A percentile compares a stretch with the other conserved stretches of the same genome.
Conservation (phyloP, 331 rosid genomes). For the Saraca asoca region DNA sequence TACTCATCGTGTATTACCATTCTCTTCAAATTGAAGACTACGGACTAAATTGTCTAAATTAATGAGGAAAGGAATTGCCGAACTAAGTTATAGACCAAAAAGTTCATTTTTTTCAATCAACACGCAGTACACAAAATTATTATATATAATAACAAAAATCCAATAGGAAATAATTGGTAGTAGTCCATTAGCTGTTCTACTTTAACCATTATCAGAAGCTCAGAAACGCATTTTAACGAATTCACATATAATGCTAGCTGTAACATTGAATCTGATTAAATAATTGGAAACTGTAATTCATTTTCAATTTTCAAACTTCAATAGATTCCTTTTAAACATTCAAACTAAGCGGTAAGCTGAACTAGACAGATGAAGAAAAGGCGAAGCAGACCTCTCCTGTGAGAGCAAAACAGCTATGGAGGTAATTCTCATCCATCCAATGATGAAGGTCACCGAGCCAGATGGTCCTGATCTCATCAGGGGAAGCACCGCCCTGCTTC, state of each 20-base stretch:
- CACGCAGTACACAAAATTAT: neutral
- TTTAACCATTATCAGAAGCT: neutral
- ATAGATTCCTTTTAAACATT: neutral
- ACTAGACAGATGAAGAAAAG: neutral
- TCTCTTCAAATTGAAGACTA: neutral
- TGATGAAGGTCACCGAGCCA: constrained; percentile 94
- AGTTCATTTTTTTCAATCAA: constrained; percentile 21
- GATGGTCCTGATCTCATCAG: constrained; percentile 83
- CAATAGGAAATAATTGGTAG: neutral
- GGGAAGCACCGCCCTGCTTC: constrained; percentile 36
- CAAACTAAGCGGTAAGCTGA: neutral
- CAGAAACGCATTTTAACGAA: neutral
- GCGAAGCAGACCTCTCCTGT: constrained; percentile 63
- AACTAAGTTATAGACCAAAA: constrained; percentile 13
- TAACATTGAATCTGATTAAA: neutral
- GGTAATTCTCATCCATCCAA: constrained; percentile 89
- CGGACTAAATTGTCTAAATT: neutral
- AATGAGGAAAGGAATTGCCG: neutral
- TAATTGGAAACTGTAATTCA: constrained; percentile 16
- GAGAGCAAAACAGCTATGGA: constrained; percentile 70
- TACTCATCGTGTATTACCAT: neutral
- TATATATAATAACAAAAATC: neutral
- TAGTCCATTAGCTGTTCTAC: neutral
- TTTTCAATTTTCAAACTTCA: neutral
- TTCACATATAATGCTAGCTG: neutral